Conservation (phyloP, 1,284 basidiomycete species). For the Mycena sp. region DNA sequence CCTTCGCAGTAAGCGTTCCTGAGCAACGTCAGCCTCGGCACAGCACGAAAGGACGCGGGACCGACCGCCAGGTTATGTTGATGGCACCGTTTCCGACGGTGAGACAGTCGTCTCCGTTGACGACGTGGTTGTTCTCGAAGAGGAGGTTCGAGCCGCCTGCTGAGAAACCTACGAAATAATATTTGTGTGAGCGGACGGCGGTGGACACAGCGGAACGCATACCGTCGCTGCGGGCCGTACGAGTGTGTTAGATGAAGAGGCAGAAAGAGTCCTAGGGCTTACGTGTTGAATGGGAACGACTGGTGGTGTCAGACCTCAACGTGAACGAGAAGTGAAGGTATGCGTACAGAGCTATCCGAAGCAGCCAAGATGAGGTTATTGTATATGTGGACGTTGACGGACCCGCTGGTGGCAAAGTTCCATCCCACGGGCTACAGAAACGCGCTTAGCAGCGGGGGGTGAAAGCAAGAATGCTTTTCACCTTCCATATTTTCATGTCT, state of each 20-base stretch:
- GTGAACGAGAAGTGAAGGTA: slow-evolving; percentile 10
- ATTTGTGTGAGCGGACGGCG: background rate
- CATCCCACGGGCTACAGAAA: slow-evolving; percentile 60
- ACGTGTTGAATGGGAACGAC: slow-evolving; percentile 74
- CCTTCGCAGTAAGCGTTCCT: slow-evolving; percentile 65
- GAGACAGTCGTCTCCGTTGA: slow-evolving; percentile 71
- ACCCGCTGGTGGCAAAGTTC: slow-evolving; percentile 63
- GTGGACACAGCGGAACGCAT: slow-evolving; percentile 1
- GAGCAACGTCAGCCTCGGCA: background rate
- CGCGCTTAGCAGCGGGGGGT: background rate
- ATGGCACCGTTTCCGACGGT: slow-evolving; percentile 66
- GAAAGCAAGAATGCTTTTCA: slow-evolving; percentile 27
- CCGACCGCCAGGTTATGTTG: slow-evolving; percentile 63
- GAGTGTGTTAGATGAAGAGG: no score
- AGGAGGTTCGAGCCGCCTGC: slow-evolving; percentile 64
- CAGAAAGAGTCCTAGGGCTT: slow-evolving; percentile 32
- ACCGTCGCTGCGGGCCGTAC: slow-evolving; percentile 48
- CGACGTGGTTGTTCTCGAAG: slow-evolving; percentile 65
- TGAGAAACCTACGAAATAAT: slow-evolving; percentile 55
- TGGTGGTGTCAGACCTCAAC: no score
- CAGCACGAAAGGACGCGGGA: background rate
- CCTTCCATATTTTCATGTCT: slow-evolving; percentile 71
- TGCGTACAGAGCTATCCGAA: slow-evolving; percentile 50
- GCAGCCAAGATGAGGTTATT: slow-evolving; percentile 64
- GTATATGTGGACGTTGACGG: slow-evolving; percentile 58